Conservation (phyloP, 1,284 basidiomycete genomes). For the Ustilago xerochloae region DNA sequence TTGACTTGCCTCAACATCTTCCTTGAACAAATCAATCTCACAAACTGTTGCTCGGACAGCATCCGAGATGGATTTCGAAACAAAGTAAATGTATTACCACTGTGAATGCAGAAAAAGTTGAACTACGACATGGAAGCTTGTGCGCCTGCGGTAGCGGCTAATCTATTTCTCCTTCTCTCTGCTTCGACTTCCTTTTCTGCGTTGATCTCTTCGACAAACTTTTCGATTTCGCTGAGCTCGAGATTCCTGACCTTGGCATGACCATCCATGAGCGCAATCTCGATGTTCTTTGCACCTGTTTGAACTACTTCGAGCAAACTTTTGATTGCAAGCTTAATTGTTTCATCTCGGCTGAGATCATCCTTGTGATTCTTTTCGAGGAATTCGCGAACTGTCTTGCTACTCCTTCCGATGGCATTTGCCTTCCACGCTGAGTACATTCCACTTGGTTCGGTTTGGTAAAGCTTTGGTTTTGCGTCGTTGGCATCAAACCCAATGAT, state of each 20-base stretch:
- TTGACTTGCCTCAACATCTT: too few species aligned
- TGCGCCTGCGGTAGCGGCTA: conserved; percentile 66
- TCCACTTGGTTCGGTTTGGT: conserved; percentile 96
- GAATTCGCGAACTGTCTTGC: conserved; percentile 98
- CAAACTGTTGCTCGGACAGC: too few species aligned
- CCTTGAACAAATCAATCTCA: too few species aligned
- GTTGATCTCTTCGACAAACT: conserved; percentile 65
- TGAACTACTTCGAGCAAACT: conserved; percentile 97
- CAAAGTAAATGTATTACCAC: background rate
- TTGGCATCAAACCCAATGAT: conserved; percentile 97
- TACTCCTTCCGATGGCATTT: conserved; percentile 95
- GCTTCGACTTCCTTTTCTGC: conserved; percentile 66
- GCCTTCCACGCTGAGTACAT: conserved; percentile 99
- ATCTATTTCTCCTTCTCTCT: conserved; percentile 63
- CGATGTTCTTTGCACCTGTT: conserved; percentile 89
- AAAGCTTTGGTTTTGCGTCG: conserved; percentile 86
- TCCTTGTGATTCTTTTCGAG: conserved; percentile 98
- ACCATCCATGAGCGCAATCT: conserved; percentile 65
- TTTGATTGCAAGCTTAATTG: conserved; percentile 95
- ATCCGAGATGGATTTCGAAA: background rate
- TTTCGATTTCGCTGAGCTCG: conserved; percentile 63
- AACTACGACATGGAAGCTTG: conserved; percentile 56
- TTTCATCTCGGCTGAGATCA: conserved; percentile 84
- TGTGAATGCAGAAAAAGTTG: background rate
- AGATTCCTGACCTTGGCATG: conserved; percentile 61